Evolutionary conservation across 345 rosid genomes (phyloP), one percentile per base, ranked within the genome.

Genomic region (Bretschneidera sinensis): DNA sequence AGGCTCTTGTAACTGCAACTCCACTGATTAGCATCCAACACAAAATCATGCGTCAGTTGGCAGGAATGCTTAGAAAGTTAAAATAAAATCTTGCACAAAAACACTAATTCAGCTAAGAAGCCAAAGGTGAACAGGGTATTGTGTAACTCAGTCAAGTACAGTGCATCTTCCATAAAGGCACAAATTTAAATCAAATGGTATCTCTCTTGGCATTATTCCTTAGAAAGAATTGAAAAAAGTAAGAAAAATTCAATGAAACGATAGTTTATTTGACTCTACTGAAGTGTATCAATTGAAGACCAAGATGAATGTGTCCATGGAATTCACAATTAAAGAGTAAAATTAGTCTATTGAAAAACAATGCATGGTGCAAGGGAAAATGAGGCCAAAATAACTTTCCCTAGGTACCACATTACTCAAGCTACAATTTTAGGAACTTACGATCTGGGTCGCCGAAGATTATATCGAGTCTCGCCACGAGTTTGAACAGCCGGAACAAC

Each of bases 361-460:
- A 28, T 47, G 48, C 19, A 54, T n/a, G 43, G 48, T 48, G 43
- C 48, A 25, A 8, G 34, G 21, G 54, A 54, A 24, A 22, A 4
- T 13, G 2, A 39, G 45, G 45, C 11, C 16, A 39, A 39, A 54
- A n/a, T 19, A 50, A 54, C 24, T 56, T 28, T 39, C 3, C 11
- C 45, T 13, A 39, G 45, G 45, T 9, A 39, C n/a, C n/a, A n/a
- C n/a, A n/a, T 4, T 5, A 39, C 9, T 39, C 16, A 39, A 51
- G 55, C 23, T n/a, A 24, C 55, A n/a, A 51, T 49, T 49, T n/a
- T 49, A 49, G 16, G 13, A 76, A 71, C 77, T 78, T 64, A 87
- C 97, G 59, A 73, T 75, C 82, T 87, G 20, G 83, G 82, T 53
- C 82, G 79, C 64, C 97, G 85, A 65, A 94, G 81, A 74, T 90